Percentiles rank a stretch among this genome's conserved stretches.
Evolutionary conservation across 192 early-diverging fungal species (phyloP).

Genomic region (Powellomyces hirtus): DNA sequence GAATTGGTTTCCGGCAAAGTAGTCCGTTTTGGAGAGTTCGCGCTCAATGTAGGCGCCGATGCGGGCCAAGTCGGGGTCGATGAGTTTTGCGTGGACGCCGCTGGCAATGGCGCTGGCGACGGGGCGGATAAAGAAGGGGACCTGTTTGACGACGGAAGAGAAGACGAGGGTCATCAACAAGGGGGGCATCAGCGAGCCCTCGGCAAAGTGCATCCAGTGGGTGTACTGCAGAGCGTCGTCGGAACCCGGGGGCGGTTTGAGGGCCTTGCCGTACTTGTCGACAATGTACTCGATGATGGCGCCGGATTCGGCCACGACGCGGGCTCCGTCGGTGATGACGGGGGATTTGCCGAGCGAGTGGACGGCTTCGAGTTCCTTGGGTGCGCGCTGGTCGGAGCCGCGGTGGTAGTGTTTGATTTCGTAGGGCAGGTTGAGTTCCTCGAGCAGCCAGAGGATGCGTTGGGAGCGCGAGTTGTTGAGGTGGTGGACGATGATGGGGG

Average conservation of each 20-base stretch:
- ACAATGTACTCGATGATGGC: constrained; percentile 49
- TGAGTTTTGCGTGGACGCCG: constrained; percentile 15
- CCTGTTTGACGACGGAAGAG: neutral
- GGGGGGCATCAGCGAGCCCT: constrained; percentile 15
- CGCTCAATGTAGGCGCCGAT: constrained; percentile 34
- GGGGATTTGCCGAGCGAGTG: constrained; percentile 52
- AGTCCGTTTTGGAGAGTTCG: constrained; percentile 29
- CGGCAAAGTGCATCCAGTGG: constrained; percentile 29
- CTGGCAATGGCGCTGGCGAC: constrained; percentile 13
- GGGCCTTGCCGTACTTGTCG: constrained; percentile 27
- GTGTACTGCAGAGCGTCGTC: constrained; percentile 14
- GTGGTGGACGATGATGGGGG: constrained; percentile 40
- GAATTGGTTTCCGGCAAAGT: constrained; percentile 39
- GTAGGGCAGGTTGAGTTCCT: constrained; percentile 40
- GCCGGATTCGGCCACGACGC: constrained; percentile 38
- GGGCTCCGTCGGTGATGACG: constrained; percentile 38
- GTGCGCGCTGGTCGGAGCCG: constrained; percentile 21
- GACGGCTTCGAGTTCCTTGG: constrained; percentile 26
- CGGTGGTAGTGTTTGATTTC: constrained; percentile 43
- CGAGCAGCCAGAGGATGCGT: constrained; percentile 48
- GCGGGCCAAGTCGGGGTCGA: constrained; percentile 16
- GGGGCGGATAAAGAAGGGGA: constrained; percentile 23
- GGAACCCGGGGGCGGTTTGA: constrained; percentile 17
- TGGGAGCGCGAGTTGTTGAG: constrained; percentile 44
- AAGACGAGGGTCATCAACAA: constrained; percentile 25